These are phyloP conservation scores for Paramecium biaurelia DNA, from an alignment of 73 alveolate genomes.

Conservation along the genomic window DNA sequence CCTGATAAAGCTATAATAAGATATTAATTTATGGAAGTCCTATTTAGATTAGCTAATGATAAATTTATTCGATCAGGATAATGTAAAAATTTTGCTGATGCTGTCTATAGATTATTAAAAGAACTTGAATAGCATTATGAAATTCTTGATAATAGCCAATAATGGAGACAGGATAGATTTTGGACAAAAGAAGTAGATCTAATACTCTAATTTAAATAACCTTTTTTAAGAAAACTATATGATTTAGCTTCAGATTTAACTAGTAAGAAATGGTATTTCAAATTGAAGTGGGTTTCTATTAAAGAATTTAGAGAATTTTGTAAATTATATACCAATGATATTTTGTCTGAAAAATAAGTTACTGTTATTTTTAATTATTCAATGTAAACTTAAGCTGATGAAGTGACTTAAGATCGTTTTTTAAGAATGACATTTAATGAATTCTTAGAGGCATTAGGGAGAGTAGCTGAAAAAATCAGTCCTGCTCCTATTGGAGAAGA, in stretches of 20 bases:
- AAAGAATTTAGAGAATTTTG: slow-evolving; percentile 76
- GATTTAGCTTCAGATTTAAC: slow-evolving; percentile 33
- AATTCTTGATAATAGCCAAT: slow-evolving; percentile 7
- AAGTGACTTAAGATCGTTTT: slow-evolving; percentile 73
- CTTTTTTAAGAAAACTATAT: slow-evolving; percentile 65
- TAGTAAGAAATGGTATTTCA: background rate
- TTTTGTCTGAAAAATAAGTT: slow-evolving; percentile 75
- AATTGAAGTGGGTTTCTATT: slow-evolving; percentile 63
- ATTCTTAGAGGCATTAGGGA: slow-evolving; percentile 79
- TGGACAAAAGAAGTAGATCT: slow-evolving; percentile 71
- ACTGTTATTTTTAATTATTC: slow-evolving; percentile 73
- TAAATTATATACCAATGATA: slow-evolving; percentile 62
- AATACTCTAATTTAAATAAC: slow-evolving; percentile 43
- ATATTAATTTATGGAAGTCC: slow-evolving; percentile 68
- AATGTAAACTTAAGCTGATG: slow-evolving; percentile 83
- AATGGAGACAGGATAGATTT: slow-evolving; percentile 67
- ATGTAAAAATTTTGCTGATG: slow-evolving; percentile 56
- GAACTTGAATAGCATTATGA: slow-evolving; percentile 41
- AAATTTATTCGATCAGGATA: slow-evolving; percentile 64
- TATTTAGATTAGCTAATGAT: slow-evolving; percentile 68
- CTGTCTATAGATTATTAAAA: slow-evolving; percentile 62
- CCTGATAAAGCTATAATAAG: slow-evolving; percentile 69
- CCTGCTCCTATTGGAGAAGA: slow-evolving; percentile 53
- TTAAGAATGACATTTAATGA: slow-evolving; percentile 74
- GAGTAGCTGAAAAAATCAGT: slow-evolving; percentile 72